phyloP scores from a whole-genome alignment of 2,329 filamentous ascomycete genomes.

The Bimuria novae-zelandiae region DNA sequence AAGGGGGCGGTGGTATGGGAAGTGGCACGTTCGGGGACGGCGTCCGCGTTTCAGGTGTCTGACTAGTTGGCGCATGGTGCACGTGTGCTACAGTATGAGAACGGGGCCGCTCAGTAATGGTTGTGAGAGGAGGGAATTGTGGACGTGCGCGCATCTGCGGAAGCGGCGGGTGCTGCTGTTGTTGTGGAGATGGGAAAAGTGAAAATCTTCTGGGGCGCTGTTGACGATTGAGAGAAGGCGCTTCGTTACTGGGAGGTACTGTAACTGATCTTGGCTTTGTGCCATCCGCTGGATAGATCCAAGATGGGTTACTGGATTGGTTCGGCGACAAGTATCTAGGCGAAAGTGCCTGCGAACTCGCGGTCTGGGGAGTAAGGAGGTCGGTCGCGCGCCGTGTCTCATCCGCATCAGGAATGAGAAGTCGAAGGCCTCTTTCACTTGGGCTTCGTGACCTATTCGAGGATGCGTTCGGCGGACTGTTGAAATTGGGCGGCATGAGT shows the following conservation, averaged over 20 bases:
- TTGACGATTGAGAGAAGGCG: constrained; percentile 8
- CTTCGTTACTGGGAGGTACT: constrained; percentile 12
- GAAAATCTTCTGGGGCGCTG: constrained; percentile 13
- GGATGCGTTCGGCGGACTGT: constrained; percentile 17
- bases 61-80: constrained; percentile 11
- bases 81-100: constrained; percentile 1
- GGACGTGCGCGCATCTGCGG: constrained; percentile 5
- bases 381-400: constrained; percentile 7
- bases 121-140: background rate
- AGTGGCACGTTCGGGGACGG: constrained; percentile 2
- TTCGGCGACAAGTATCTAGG: constrained; percentile 30
- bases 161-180: constrained; percentile 9
- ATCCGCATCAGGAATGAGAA: constrained; percentile 27
- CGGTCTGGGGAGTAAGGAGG: constrained; percentile 31
- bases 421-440: constrained; percentile 26
- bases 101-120: constrained; percentile 3
- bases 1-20: background rate
- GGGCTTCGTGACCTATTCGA: constrained; percentile 15
- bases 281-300: too few species aligned
- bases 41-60: constrained; percentile 7
- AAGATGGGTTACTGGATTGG: too few species aligned
- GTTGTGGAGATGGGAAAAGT: constrained; percentile 11
- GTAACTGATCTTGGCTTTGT: background rate
- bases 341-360: constrained; percentile 33
- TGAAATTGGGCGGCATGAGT: constrained; percentile 19